A percentile compares a stretch with the other conserved stretches of the same genome.
These are phyloP conservation scores for Wickerhamiella alocasiicola DNA, from an alignment of 805 yeast species.

Conservation along the genomic window DNA sequence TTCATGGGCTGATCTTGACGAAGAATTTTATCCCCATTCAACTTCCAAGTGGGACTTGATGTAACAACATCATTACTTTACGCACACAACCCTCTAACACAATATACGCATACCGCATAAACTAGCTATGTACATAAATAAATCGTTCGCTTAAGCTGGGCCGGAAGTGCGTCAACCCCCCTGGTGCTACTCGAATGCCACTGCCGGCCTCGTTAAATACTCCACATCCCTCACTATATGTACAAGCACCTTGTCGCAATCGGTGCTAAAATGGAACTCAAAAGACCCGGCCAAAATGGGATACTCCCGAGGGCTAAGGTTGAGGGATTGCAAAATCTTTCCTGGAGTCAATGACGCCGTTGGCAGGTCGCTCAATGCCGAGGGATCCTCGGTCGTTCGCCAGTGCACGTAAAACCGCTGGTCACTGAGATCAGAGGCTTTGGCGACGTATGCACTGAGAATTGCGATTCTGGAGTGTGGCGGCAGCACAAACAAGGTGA, in stretches of 20 bases:
- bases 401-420: conserved; percentile 18
- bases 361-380: neutral
- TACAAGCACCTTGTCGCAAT: conserved; percentile 21
- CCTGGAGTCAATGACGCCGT: conserved; percentile 13
- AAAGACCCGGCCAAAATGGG: conserved; percentile 29
- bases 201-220: conserved; percentile 24
- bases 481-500: conserved; percentile 24
- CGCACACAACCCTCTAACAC: too few species aligned
- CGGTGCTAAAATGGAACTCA: conserved; percentile 24
- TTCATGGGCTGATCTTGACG: conserved; percentile 14
- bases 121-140: too few species aligned
- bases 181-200: conserved; percentile 12
- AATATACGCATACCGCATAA: too few species aligned
- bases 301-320: conserved; percentile 26
- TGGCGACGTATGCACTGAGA: conserved; percentile 15
- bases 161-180: too few species aligned
- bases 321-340: conserved; percentile 20
- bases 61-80: too few species aligned
- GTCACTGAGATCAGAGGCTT: conserved; percentile 13
- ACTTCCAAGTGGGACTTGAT: neutral
- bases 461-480: conserved; percentile 20
- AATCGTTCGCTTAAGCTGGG: too few species aligned
- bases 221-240: conserved; percentile 28
- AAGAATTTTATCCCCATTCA: conserved; percentile 7
- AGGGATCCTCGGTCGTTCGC: conserved; percentile 13